Evolutionary conservation across 441 rosid genomes (phyloP).

Genomic region (Arabidopsis hybrid): DNA sequence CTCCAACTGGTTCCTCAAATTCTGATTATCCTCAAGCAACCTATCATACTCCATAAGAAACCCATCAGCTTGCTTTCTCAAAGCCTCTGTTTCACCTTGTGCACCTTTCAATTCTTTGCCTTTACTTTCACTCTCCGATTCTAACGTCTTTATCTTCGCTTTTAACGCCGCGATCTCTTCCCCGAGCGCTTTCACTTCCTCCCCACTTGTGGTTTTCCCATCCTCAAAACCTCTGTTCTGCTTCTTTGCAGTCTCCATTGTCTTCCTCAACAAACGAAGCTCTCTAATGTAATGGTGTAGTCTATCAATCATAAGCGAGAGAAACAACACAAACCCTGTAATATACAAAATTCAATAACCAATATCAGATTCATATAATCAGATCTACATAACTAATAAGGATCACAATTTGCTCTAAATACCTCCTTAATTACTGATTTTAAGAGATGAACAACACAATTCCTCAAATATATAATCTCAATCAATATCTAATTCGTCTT

Average conservation of each 20-base stretch:
- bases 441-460: no score
- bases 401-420: no score
- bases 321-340: no score
- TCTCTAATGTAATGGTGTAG: conserved; percentile 68
- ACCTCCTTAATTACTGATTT: no score
- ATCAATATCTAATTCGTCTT: no score
- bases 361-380: no score
- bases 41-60: conserved; percentile 75
- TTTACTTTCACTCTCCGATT: conserved; percentile 59
- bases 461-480: no score
- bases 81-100: conserved; percentile 65
- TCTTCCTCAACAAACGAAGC: conserved; percentile 70
- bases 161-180: conserved; percentile 57
- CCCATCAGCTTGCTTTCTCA: conserved; percentile 76
- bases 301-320: no score
- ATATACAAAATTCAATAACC: no score
- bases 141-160: conserved; percentile 56
- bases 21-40: conserved; percentile 76
- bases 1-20: conserved; percentile 68
- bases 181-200: conserved; percentile 53
- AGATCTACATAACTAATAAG: no score
- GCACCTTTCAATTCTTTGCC: conserved; percentile 61
- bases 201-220: conserved; percentile 56
- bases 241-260: conserved; percentile 80
- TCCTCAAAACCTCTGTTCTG: conserved; percentile 67